phyloP scores from a whole-genome alignment of 2,329 filamentous ascomycete genomes.

The Pleomassaria siparia region DNA sequence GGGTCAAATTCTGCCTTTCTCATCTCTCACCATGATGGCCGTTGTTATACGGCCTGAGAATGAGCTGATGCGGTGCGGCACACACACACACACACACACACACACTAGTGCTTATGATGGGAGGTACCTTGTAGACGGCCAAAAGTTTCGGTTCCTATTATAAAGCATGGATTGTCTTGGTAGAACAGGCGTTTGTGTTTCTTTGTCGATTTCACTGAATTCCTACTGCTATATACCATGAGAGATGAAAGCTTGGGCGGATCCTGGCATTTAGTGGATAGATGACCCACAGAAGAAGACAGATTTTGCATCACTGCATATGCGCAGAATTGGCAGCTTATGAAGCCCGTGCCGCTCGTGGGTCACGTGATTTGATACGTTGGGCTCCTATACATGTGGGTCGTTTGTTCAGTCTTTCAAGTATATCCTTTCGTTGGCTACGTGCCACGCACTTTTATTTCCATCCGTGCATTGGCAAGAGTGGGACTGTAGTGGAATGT shows the following conservation, averaged over 20 bases:
- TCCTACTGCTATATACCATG: slow-evolving; percentile 2
- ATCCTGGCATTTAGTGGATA: neutral
- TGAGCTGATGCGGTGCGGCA: no score
- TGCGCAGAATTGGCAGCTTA: no score
- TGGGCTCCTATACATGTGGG: no score
- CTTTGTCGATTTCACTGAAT: neutral
- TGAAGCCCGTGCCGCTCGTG: no score
- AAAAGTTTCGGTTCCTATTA: neutral
- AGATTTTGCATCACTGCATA: neutral
- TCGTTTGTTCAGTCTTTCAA: no score
- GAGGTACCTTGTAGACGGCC: neutral
- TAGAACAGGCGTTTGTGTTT: neutral
- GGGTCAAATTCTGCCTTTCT: neutral
- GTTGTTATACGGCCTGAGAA: no score
- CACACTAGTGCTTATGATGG: no score
- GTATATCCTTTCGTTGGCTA: no score
- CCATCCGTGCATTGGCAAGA: no score
- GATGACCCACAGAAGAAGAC: neutral
- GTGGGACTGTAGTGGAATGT: no score
- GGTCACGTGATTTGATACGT: neutral
- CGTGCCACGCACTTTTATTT: no score
- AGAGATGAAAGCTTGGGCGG: neutral
- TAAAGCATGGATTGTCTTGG: neutral
- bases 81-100: no score
- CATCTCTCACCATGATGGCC: neutral